Evolutionary conservation across 2,329 filamentous ascomycete genomes (phyloP).

Genomic region (Aspergillus vadensis): DNA sequence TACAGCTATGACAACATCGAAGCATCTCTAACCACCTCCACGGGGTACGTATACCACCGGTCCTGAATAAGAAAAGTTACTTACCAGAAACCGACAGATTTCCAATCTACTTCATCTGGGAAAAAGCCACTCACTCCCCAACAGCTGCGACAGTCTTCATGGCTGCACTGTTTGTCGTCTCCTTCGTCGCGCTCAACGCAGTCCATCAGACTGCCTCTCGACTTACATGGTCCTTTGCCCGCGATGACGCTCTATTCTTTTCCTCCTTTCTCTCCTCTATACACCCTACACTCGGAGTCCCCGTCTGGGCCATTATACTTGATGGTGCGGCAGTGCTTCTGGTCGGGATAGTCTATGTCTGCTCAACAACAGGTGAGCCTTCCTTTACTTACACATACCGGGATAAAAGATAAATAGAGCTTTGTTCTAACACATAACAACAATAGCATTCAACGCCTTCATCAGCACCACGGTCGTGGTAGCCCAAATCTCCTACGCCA

Average conservation of each 20-base stretch:
- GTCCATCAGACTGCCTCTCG: constrained; percentile 33
- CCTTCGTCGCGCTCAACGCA: constrained; percentile 24
- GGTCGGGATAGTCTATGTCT: constrained; percentile 26
- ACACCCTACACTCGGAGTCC: constrained; percentile 16
- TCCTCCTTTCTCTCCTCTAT: constrained; percentile 21
- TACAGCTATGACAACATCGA: constrained; percentile 22
- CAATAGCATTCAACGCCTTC: constrained; percentile 27
- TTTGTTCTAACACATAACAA: background rate
- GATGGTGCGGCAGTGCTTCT: constrained; percentile 21
- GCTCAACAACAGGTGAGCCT: constrained; percentile 22
- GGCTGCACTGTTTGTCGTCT: constrained; percentile 20
- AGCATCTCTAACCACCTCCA: constrained; percentile 17
- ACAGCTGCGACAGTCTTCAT: constrained; percentile 25
- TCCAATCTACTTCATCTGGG: constrained; percentile 28
- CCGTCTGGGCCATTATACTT: constrained; percentile 20
- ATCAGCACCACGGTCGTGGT: constrained; percentile 26
- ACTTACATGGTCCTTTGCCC: constrained; percentile 38
- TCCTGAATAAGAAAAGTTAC: background rate
- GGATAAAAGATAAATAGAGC: too few species aligned
- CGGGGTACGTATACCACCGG: constrained; percentile 15
- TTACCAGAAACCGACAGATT: constrained; percentile 14
- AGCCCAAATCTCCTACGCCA: constrained; percentile 27
- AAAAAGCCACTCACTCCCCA: constrained; percentile 25
- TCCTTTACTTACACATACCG: background rate
- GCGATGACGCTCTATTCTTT: constrained; percentile 35